Conservation (phyloP, 371 early-diverging fungal species). For the Actinomortierella wolfii region DNA sequence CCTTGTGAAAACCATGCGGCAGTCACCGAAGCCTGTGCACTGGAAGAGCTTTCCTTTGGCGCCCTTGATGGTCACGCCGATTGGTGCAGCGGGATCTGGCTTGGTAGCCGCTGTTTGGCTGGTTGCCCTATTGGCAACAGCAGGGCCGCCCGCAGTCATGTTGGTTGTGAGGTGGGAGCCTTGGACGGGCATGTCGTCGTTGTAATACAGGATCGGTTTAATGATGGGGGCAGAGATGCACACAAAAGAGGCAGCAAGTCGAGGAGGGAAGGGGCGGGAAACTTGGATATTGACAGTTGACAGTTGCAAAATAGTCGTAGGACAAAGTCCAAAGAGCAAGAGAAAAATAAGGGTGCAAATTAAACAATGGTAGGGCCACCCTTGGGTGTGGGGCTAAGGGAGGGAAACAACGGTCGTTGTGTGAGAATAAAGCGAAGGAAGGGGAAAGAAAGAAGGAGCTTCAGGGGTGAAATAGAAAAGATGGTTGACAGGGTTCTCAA, state of each 20-base stretch:
- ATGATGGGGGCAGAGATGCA: too few relatives aligned
- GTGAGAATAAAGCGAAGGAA: not conserved
- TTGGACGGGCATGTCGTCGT: too few relatives aligned
- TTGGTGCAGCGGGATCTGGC: slow-evolving; percentile 23
- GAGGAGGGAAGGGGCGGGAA: too few relatives aligned
- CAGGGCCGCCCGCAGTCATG: not conserved
- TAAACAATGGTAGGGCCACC: too few relatives aligned
- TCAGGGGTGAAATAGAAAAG: not conserved
- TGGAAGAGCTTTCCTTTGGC: slow-evolving; percentile 49
- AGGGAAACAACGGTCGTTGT: slow-evolving; percentile 1
- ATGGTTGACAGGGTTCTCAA: too few relatives aligned
- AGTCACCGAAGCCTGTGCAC: slow-evolving; percentile 57
- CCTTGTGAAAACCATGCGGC: slow-evolving; percentile 59
- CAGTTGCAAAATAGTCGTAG: not conserved
- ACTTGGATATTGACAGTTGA: too few relatives aligned
- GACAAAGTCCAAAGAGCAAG: not conserved
- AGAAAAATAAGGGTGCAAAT: not conserved
- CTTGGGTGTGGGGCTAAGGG: not conserved
- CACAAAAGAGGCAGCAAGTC: too few relatives aligned
- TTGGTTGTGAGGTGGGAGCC: too few relatives aligned
- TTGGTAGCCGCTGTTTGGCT: slow-evolving; percentile 22
- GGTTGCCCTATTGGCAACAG: not conserved
- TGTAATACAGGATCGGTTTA: too few relatives aligned
- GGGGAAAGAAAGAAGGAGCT: not conserved
- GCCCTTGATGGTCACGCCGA: slow-evolving; percentile 15